These are phyloP conservation scores for Mortierella sp. DNA, from an alignment of 371 early-diverging fungal genomes.

Conservation along the genomic window DNA sequence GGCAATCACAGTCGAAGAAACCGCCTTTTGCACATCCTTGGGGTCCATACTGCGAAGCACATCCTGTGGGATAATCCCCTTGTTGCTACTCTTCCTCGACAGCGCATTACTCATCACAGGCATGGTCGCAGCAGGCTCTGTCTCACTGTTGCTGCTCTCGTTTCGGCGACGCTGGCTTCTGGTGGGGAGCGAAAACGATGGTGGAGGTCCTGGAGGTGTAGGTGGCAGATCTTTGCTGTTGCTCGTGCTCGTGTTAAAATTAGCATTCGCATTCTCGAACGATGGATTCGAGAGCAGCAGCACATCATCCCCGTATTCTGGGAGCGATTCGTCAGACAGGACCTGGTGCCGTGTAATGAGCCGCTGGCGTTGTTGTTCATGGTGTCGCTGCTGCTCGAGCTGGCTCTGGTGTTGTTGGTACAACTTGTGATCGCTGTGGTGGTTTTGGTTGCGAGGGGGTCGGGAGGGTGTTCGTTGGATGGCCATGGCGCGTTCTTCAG, in stretches of 20 bases:
- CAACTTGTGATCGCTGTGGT: neutral
- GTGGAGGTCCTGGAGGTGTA: constrained; percentile 23
- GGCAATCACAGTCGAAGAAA: constrained; percentile 25
- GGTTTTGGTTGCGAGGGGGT: constrained; percentile 4
- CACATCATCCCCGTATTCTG: constrained; percentile 16
- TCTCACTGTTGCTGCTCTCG: constrained; percentile 2
- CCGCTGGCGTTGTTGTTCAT: constrained; percentile 6
- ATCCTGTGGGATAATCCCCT: constrained; percentile 48
- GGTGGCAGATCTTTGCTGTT: constrained; percentile 29
- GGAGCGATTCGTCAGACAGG: constrained; percentile 33
- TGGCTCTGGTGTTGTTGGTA: constrained; percentile 13
- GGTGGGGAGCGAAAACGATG: neutral
- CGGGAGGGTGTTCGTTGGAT: constrained; percentile 11
- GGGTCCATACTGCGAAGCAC: constrained; percentile 38
- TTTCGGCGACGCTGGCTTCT: constrained; percentile 1
- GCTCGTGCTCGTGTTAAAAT: neutral
- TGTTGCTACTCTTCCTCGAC: constrained; percentile 10
- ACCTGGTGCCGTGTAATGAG: constrained; percentile 10
- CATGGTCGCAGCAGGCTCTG: neutral
- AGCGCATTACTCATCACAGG: neutral
- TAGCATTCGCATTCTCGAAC: neutral
- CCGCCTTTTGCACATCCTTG: constrained; percentile 22
- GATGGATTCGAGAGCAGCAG: neutral
- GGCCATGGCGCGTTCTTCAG: neutral
- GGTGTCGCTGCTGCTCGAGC: constrained; percentile 4